A percentile compares a stretch with the other conserved stretches of the same genome.
Evolutionary conservation across 257 asterid species (phyloP).

Genomic region (Solanum virginianum): DNA sequence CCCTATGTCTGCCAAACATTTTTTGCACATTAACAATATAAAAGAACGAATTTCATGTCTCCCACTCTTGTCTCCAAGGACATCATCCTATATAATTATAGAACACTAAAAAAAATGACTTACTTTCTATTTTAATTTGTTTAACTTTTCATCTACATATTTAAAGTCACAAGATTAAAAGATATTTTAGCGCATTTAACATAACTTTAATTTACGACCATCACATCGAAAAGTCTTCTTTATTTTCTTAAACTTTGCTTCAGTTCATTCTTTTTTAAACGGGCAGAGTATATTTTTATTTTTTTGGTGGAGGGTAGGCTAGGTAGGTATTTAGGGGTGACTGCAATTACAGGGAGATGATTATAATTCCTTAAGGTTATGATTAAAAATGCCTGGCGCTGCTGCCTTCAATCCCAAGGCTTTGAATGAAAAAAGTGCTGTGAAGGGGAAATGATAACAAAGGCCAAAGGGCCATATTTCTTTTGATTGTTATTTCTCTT

Average conservation of each 20-base stretch:
- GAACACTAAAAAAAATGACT: not conserved
- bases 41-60: not conserved
- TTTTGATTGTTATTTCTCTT: slow-evolving; percentile 9
- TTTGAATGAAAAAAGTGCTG: slow-evolving; percentile 31
- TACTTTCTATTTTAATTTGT: too few relatives aligned
- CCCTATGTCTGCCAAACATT: slow-evolving; percentile 18
- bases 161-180: too few relatives aligned
- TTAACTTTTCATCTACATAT: too few relatives aligned
- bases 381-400: slow-evolving; percentile 17
- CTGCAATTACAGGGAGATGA: slow-evolving; percentile 36
- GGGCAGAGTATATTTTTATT: not conserved
- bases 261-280: too few relatives aligned
- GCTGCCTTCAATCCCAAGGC: slow-evolving; percentile 79
- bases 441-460: slow-evolving; percentile 46
- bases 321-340: not conserved
- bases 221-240: too few relatives aligned
- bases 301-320: not conserved
- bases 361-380: slow-evolving; percentile 21
- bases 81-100: not conserved
- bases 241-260: too few relatives aligned
- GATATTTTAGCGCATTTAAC: too few relatives aligned
- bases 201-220: too few relatives aligned
- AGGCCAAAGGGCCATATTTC: slow-evolving; percentile 14
- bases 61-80: slow-evolving; percentile 1
- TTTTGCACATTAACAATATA: slow-evolving; percentile 18